A percentile compares a stretch with the other conserved stretches of the same genome.
phyloP scores from a whole-genome alignment of 257 asterid species.

The Prunella vulgaris region DNA sequence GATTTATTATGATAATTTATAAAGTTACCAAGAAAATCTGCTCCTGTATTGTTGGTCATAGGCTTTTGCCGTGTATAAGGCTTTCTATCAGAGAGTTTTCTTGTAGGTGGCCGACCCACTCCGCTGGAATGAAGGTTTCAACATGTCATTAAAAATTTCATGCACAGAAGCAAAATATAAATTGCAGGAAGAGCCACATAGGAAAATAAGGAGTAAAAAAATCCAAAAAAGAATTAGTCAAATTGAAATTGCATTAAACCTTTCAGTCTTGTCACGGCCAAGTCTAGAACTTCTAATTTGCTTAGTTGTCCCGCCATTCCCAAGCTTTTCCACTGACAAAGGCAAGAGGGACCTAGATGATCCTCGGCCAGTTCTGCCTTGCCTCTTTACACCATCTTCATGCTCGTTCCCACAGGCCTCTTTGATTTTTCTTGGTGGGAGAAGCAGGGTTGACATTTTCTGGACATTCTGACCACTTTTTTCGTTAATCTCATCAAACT shows the following conservation, averaged over 20 bases:
- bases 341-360: conserved; percentile 70
- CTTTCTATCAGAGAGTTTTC: conserved; percentile 89
- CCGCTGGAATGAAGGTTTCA: conserved; percentile 49
- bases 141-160: conserved; percentile 18
- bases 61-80: conserved; percentile 75
- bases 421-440: conserved; percentile 81
- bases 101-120: conserved; percentile 73
- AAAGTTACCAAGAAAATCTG: conserved; percentile 72
- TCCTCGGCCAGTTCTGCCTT: conserved; percentile 84
- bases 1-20: conserved; percentile 10
- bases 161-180: conserved; percentile 8
- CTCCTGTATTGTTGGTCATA: conserved; percentile 43
- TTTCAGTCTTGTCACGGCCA: conserved; percentile 70
- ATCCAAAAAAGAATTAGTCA: neutral
- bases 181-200: conserved; percentile 1
- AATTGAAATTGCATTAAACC: conserved; percentile 35
- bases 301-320: conserved; percentile 71
- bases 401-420: conserved; percentile 42
- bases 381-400: conserved; percentile 75
- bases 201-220: conserved; percentile 7
- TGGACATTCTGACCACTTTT: conserved; percentile 65
- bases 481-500: conserved; percentile 57
- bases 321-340: conserved; percentile 60
- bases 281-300: conserved; percentile 82
- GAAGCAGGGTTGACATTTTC: conserved; percentile 69